Conservation (phyloP, 2,329 filamentous ascomycete genomes). For the Ophiosphaerella herpotricha region DNA sequence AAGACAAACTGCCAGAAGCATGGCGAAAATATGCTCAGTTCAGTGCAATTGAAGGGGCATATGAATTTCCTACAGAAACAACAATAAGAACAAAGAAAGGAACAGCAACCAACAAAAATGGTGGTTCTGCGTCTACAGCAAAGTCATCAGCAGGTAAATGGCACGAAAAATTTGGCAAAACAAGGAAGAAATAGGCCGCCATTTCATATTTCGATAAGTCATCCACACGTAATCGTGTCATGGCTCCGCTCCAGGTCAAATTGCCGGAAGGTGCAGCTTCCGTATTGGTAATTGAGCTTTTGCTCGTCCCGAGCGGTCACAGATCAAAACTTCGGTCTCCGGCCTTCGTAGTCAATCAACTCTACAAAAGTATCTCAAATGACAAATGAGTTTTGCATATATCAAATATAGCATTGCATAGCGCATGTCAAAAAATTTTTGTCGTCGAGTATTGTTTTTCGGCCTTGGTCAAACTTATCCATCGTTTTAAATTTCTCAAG, state of each 20-base stretch:
- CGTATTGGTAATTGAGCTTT: constrained; percentile 23
- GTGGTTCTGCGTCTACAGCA: constrained; percentile 11
- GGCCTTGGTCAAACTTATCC: too few species aligned
- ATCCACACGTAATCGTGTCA: too few species aligned
- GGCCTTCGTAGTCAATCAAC: too few species aligned
- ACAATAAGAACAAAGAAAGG: constrained; percentile 35
- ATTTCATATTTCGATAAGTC: too few species aligned
- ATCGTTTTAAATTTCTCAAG: too few species aligned
- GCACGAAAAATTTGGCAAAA: constrained; percentile 47
- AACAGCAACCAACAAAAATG: constrained; percentile 6
- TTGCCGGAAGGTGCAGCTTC: constrained; percentile 2
- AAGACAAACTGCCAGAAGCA: constrained; percentile 43
- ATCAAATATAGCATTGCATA: too few species aligned
- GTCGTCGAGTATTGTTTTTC: too few species aligned
- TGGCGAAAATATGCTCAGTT: constrained; percentile 44
- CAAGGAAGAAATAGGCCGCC: constrained; percentile 37
- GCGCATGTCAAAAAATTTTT: too few species aligned
- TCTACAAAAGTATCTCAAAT: too few species aligned
- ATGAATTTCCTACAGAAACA: constrained; percentile 37
- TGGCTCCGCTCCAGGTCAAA: too few species aligned
- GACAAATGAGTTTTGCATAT: too few species aligned
- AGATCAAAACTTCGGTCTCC: neutral
- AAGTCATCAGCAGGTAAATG: constrained; percentile 44
- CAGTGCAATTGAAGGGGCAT: constrained; percentile 36
- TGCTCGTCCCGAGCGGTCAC: constrained; percentile 20